A percentile compares a stretch with the other conserved stretches of the same genome.
Conservation (phyloP, 495 filamentous ascomycete species). For the Melanomma pulvis-pyrius region DNA sequence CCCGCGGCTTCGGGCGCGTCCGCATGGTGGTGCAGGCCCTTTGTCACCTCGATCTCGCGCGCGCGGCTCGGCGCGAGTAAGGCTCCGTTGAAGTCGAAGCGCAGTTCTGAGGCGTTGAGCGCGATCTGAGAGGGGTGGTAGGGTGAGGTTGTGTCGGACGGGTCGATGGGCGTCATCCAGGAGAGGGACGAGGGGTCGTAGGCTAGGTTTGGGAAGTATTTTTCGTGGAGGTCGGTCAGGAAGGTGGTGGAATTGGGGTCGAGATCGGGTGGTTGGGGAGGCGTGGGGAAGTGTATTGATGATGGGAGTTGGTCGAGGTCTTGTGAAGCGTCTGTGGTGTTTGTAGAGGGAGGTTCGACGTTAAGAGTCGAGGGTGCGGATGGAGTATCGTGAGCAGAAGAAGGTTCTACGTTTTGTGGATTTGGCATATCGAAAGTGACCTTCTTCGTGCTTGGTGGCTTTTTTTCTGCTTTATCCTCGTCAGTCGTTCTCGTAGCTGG, state of each 20-base stretch:
- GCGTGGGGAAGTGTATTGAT: constrained; percentile 62
- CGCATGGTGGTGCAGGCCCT: constrained; percentile 91
- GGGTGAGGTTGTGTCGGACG: constrained; percentile 59
- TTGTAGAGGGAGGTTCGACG: constrained; percentile 18
- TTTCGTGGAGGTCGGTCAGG: constrained; percentile 77
- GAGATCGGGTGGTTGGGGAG: constrained; percentile 65
- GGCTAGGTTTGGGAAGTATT: constrained; percentile 88
- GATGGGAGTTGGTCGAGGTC: constrained; percentile 49
- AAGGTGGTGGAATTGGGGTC: constrained; percentile 83
- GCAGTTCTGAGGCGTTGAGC: constrained; percentile 74
- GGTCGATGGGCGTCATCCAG: constrained; percentile 79
- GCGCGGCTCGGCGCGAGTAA: constrained; percentile 76
- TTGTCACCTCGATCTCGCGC: constrained; percentile 67
- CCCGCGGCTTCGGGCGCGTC: constrained; percentile 91
- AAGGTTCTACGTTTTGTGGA: constrained; percentile 9
- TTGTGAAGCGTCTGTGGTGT: constrained; percentile 38
- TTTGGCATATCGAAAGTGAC: constrained; percentile 34
- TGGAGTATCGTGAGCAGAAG: neutral
- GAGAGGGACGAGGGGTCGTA: constrained; percentile 81
- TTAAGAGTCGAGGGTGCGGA: neutral
- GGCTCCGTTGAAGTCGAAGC: constrained; percentile 82
- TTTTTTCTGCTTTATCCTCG: constrained; percentile 17
- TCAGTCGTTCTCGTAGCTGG: constrained; percentile 7
- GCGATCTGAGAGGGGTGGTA: constrained; percentile 77
- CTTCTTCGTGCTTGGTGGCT: constrained; percentile 30